Conservation (phyloP, 768 basidiomycete genomes). For the Tephrocybe rancida region DNA sequence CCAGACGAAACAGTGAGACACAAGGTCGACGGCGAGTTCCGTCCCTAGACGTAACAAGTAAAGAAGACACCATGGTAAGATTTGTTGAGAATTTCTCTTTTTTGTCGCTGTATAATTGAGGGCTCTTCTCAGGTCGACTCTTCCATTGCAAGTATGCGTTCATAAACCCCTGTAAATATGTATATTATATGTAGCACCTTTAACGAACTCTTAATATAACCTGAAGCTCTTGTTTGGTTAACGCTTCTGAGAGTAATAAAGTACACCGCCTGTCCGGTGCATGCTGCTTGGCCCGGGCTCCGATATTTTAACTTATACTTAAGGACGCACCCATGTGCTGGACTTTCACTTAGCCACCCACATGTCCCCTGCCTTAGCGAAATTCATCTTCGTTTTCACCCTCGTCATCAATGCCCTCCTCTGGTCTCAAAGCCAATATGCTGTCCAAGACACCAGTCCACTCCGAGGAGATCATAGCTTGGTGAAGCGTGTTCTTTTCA, state of each 20-base stretch:
- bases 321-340: conserved; percentile 15
- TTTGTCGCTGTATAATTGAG: conserved; percentile 1
- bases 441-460: conserved; percentile 25
- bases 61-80: conserved; percentile 11
- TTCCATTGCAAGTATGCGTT: conserved; percentile 2
- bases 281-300: neutral
- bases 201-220: neutral
- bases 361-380: conserved; percentile 54
- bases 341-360: conserved; percentile 13
- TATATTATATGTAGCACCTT: neutral
- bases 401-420: conserved; percentile 62
- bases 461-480: conserved; percentile 34
- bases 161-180: conserved; percentile 6
- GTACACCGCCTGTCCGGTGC: neutral
- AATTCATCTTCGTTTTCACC: conserved; percentile 50
- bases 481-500: conserved; percentile 43
- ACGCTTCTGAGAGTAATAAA: neutral
- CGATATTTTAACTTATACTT: neutral
- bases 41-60: conserved; percentile 7
- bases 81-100: neutral
- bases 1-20: conserved; percentile 10
- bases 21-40: conserved; percentile 10
- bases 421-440: conserved; percentile 65
- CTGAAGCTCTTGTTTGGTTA: neutral
- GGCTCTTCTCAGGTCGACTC: neutral